Percentiles rank a stretch among this genome's conserved stretches.
phyloP scores from a whole-genome alignment of 805 yeast species.

The Vanderwaltozyma tropicalis region DNA sequence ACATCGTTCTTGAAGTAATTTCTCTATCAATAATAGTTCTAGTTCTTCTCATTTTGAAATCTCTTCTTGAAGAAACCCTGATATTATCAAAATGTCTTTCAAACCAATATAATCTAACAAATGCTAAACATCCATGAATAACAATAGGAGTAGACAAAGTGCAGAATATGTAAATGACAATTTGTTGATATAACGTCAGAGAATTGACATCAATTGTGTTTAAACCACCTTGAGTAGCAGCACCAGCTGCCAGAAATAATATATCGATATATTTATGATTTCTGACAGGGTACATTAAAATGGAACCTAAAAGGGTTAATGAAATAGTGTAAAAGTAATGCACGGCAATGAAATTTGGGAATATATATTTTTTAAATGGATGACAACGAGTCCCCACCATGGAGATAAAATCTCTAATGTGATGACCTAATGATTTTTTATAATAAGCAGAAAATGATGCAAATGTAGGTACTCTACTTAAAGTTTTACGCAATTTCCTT shows the following conservation, averaged over 20 bases:
- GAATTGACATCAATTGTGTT: conserved; percentile 65
- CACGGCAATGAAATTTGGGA: conserved; percentile 43
- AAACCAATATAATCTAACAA: conserved; percentile 79
- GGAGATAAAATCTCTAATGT: conserved; percentile 31
- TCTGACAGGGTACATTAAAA: conserved; percentile 65
- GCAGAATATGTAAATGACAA: conserved; percentile 51
- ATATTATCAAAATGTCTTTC: conserved; percentile 80
- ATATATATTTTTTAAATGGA: conserved; percentile 30
- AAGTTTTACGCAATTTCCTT: conserved; percentile 9
- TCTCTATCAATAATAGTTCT: conserved; percentile 27
- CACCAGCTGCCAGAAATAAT: conserved; percentile 64
- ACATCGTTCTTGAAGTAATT: conserved; percentile 19
- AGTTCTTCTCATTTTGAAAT: conserved; percentile 74
- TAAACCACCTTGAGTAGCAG: conserved; percentile 85
- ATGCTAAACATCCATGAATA: conserved; percentile 69
- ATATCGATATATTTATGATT: conserved; percentile 66
- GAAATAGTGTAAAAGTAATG: conserved; percentile 63
- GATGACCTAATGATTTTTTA: conserved; percentile 32
- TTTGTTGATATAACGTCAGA: conserved; percentile 68
- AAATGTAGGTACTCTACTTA: conserved; percentile 19
- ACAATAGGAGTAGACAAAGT: conserved; percentile 76
- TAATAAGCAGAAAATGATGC: conserved; percentile 16
- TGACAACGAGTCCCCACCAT: conserved; percentile 21
- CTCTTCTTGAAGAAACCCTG: conserved; percentile 61
- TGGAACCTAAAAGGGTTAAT: conserved; percentile 55